Conservation (phyloP, 2,329 filamentous ascomycete species). For the Talaromyces amestolkiae region DNA sequence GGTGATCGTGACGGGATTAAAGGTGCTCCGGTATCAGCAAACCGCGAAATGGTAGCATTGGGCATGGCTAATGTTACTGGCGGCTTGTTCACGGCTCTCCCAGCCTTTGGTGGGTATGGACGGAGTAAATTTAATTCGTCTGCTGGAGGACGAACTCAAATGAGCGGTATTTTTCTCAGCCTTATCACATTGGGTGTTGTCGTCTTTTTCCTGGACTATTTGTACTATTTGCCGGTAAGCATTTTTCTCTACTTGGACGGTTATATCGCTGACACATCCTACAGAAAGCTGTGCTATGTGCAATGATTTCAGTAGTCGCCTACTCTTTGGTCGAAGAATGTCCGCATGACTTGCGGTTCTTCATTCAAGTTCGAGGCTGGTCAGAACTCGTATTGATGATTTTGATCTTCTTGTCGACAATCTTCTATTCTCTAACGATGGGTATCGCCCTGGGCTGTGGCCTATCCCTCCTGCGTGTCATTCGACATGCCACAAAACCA, state of each 20-base stretch:
- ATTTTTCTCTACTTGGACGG: background rate
- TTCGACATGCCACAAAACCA: slow-evolving; percentile 84
- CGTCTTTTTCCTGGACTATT: slow-evolving; percentile 79
- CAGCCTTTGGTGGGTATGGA: slow-evolving; percentile 93
- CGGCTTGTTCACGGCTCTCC: slow-evolving; percentile 86
- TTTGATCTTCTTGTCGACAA: slow-evolving; percentile 84
- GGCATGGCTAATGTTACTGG: slow-evolving; percentile 89
- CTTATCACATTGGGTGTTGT: slow-evolving; percentile 79
- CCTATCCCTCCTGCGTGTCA: slow-evolving; percentile 82
- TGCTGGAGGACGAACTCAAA: slow-evolving; percentile 87
- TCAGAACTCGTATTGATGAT: slow-evolving; percentile 82
- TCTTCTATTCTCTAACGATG: slow-evolving; percentile 90
- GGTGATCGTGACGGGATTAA: slow-evolving; percentile 65
- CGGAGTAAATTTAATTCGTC: slow-evolving; percentile 92
- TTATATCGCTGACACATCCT: slow-evolving; percentile 2
- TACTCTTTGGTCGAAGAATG: slow-evolving; percentile 94
- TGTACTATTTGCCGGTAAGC: slow-evolving; percentile 91
- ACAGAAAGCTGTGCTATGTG: slow-evolving; percentile 86
- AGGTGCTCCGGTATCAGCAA: slow-evolving; percentile 80
- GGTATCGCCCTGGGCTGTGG: slow-evolving; percentile 94
- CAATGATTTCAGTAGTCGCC: slow-evolving; percentile 94
- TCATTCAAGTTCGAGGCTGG: slow-evolving; percentile 79
- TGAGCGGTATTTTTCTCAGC: slow-evolving; percentile 86
- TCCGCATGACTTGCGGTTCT: slow-evolving; percentile 88
- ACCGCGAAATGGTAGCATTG: slow-evolving; percentile 87